These are phyloP conservation scores for Suillus subluteus DNA, from an alignment of 768 basidiomycete genomes.

Conservation along the genomic window DNA sequence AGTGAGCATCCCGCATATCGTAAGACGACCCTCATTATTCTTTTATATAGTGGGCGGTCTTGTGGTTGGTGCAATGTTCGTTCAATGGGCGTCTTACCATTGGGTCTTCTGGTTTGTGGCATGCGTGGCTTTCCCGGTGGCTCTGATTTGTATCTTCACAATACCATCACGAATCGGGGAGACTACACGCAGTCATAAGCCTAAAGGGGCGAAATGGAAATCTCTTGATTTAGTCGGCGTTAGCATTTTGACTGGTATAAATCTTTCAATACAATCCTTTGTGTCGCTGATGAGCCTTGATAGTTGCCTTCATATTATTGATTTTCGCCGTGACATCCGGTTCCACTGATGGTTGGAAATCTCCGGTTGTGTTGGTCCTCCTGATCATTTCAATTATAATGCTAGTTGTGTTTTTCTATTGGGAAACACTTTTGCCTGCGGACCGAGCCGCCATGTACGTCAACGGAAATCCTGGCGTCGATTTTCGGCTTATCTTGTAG, in stretches of 20 bases:
- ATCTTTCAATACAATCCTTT: not conserved
- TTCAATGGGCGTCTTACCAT: constrained; percentile 43
- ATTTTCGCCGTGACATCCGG: constrained; percentile 49
- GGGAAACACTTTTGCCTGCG: constrained; percentile 46
- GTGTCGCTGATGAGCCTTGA: not conserved
- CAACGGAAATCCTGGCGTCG: not conserved
- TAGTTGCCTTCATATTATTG: constrained; percentile 36
- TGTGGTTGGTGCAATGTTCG: constrained; percentile 48
- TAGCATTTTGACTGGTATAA: constrained; percentile 38
- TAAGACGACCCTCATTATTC: not conserved
- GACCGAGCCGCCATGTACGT: constrained; percentile 47
- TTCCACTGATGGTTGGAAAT: constrained; percentile 52
- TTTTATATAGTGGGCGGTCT: constrained; percentile 40
- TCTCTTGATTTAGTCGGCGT: constrained; percentile 44
- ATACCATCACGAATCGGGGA: constrained; percentile 33
- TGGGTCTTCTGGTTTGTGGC: constrained; percentile 57
- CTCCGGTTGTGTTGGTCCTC: constrained; percentile 46
- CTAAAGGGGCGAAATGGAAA: constrained; percentile 25
- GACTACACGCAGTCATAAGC: constrained; percentile 7
- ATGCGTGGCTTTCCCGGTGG: constrained; percentile 39
- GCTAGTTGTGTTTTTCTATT: constrained; percentile 49
- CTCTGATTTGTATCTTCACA: constrained; percentile 34
- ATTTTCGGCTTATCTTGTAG: not conserved
- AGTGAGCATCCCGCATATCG: constrained; percentile 25
- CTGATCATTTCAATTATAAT: constrained; percentile 49